These are phyloP conservation scores for Penicillium paneum DNA, from an alignment of 2,329 filamentous ascomycete genomes.

Conservation along the genomic window DNA sequence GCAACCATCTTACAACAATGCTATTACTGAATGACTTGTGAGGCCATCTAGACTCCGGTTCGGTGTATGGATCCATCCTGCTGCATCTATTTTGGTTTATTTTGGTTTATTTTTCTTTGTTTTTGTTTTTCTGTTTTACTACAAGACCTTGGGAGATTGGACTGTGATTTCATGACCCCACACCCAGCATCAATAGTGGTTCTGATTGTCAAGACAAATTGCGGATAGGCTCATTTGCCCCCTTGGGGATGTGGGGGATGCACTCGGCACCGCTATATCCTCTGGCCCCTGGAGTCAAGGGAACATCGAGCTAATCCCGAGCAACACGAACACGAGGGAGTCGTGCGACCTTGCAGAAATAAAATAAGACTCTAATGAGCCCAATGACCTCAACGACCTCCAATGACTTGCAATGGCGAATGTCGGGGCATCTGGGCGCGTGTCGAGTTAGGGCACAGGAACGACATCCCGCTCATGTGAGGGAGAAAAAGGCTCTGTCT, in stretches of 20 bases:
- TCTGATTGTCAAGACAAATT: not conserved
- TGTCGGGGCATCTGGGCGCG: not conserved
- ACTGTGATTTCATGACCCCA: not conserved
- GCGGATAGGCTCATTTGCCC: not conserved
- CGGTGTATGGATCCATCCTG: not conserved
- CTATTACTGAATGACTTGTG: conserved; percentile 12
- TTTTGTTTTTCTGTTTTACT: not conserved
- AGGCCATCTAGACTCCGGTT: conserved; percentile 5
- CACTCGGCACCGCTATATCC: conserved; percentile 15
- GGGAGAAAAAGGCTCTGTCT: not conserved
- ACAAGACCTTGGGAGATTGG: not conserved
- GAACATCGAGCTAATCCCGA: conserved; percentile 4
- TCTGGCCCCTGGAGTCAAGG: conserved; percentile 14
- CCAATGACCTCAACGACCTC: not conserved
- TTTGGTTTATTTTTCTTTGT: not conserved
- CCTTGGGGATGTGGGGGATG: conserved; percentile 25
- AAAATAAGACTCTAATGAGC: not conserved
- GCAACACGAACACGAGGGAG: conserved; percentile 26
- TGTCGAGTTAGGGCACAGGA: not conserved
- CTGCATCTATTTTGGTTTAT: not conserved
- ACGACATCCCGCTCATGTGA: conserved; percentile 4
- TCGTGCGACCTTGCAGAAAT: conserved; percentile 16
- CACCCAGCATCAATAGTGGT: not conserved
- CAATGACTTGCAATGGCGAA: not conserved
- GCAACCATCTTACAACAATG: conserved; percentile 21